These are phyloP conservation scores for Neurospora tetrasperma DNA, from an alignment of 495 filamentous ascomycete species.

Conservation along the genomic window DNA sequence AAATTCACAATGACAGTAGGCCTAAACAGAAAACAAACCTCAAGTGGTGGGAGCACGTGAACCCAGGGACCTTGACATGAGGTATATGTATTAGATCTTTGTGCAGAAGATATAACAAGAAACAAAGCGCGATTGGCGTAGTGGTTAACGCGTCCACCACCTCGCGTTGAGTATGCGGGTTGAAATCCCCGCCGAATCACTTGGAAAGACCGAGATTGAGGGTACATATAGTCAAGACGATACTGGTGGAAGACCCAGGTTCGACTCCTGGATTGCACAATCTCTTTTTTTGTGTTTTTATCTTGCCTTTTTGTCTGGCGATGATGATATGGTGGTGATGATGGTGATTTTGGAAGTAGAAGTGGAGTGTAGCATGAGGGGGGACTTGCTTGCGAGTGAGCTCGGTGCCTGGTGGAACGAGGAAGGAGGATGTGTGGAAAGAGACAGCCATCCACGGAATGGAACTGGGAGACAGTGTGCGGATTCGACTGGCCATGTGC, in stretches of 20 bases:
- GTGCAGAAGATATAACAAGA: not conserved
- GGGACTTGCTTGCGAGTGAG: not conserved
- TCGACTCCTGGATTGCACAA: not conserved
- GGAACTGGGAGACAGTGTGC: too few relatives aligned
- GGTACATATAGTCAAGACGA: not conserved
- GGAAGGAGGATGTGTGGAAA: not conserved
- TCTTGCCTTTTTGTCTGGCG: not conserved
- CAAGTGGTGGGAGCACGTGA: too few relatives aligned
- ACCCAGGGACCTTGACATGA: not conserved
- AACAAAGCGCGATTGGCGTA: not conserved
- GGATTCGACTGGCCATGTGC: too few relatives aligned
- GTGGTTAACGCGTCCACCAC: not conserved
- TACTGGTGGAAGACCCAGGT: not conserved
- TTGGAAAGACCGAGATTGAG: not conserved
- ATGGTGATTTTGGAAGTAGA: not conserved
- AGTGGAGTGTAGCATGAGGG: not conserved
- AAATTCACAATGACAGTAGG: too few relatives aligned
- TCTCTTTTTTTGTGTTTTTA: not conserved
- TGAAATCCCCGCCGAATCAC: not conserved
- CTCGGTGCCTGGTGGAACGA: not conserved
- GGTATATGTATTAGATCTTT: not conserved
- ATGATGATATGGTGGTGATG: not conserved
- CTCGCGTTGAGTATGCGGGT: not conserved
- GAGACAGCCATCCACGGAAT: too few relatives aligned
- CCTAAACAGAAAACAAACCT: too few relatives aligned